Base-by-base conservation (phyloP, 2,329 filamentous ascomycete species). In the Talaromyces verruculosus region DNA sequence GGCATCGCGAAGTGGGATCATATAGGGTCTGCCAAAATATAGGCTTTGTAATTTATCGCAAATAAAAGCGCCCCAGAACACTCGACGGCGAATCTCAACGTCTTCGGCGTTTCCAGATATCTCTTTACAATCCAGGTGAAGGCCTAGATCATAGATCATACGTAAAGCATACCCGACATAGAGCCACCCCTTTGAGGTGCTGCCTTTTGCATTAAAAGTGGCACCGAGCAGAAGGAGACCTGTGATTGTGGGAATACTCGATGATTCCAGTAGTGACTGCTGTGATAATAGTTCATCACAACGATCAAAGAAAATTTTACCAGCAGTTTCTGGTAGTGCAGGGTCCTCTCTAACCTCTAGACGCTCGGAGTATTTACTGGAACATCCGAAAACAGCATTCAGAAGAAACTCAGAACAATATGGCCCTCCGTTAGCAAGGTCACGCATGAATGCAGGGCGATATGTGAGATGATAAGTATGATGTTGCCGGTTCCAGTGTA, bases 21-120 rank as follows among this genome's bases (percentile, higher is more conserved):
- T 80, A 0, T 79, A 80, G 0, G 83, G 85, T 0, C 84, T 79
- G 0, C 84, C 85, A 67, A 85, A 81, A 60, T 86, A 87, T 0
- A 87, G 71, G 45, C 79, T 82, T 67, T 87, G 84, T 8, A 85
- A 78, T 68, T 86, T 86, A 67, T 85, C 85, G 39, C 70, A 74
- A 13, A 76, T 71, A 55, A 75, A 76, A 13, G 73, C 73, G 28
- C 69, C 72, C 75, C 74, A 76, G 60, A 77, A 77, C 0, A 78
- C 70, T 1, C 76, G 71, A 10, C 70, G 67, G 7, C 72, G 71
- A 37, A 73, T 73, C 61, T 74, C 72, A 25, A 71, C 67, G n/a
- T 74, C 69, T 63, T 75, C 73, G 0, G 69, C 62, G 30, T 65
- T 67, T 35, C 55, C 49, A 22, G 57, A 45, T 45, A 45, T 22